phyloP scores from a whole-genome alignment of 495 filamentous ascomycete genomes.

The Penicillium ucsense region DNA sequence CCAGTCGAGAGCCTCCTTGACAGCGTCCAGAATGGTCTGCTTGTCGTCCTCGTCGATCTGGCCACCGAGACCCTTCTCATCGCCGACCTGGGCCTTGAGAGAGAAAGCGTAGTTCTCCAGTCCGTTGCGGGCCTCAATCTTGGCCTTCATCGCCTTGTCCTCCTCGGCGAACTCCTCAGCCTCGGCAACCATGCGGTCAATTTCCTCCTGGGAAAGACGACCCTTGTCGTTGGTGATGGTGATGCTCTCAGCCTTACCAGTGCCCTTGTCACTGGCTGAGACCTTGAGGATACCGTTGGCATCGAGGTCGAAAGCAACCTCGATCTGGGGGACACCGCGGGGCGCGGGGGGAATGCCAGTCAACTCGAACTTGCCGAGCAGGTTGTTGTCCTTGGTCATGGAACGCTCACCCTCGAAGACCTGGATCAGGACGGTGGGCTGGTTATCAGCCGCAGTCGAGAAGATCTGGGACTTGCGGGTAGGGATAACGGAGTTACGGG shows the following conservation, averaged over 20 bases:
- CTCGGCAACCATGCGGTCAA: conserved; percentile 97
- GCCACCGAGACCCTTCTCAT: conserved; percentile 91
- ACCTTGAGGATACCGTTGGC: conserved; percentile 99
- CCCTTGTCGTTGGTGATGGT: conserved; percentile 99
- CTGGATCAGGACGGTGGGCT: conserved; percentile 98
- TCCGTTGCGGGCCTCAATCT: conserved; percentile 90
- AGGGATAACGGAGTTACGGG: conserved; percentile 97
- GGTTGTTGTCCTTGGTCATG: conserved; percentile 99
- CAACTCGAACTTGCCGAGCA: conserved; percentile 97
- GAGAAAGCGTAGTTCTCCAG: conserved; percentile 96
- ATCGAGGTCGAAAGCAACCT: conserved; percentile 97
- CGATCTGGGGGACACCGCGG: conserved; percentile 97
- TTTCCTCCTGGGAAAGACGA: conserved; percentile 94
- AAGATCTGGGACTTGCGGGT: conserved; percentile 99
- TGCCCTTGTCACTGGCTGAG: conserved; percentile 96
- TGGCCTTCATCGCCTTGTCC: conserved; percentile 92
- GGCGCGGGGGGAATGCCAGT: conserved; percentile 95
- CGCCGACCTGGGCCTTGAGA: conserved; percentile 98
- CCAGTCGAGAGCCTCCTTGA: conserved; percentile 97
- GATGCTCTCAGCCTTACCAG: conserved; percentile 95
- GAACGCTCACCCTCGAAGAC: conserved; percentile 99
- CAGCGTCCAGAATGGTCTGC: conserved; percentile 88
- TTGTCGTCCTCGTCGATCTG: conserved; percentile 99
- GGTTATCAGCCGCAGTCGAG: conserved; percentile 99
- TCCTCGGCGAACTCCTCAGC: conserved; percentile 98